Evolutionary conservation across 2,329 filamentous ascomycete species (phyloP), one percentile per base, ranked within the genome.

Genomic region (Colletotrichum horii): DNA sequence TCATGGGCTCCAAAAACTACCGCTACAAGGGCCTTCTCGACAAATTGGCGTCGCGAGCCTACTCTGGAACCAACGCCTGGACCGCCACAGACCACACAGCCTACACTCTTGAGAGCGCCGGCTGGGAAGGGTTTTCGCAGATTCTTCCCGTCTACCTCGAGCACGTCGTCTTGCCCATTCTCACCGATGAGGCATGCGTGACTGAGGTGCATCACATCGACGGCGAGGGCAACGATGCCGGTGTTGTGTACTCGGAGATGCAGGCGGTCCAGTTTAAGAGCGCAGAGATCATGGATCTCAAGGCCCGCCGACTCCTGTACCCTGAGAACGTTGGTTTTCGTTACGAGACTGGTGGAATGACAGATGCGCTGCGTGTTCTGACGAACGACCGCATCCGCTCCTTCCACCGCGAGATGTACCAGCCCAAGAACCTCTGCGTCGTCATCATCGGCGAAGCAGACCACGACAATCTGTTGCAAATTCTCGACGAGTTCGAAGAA

Each of bases 231-330:
- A 94, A 98, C 78, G 97, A 99, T 89, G 97, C 97, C 56, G 97
- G 96, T 77, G 96, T 98, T 2, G 97, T 99, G 11, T 99, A 99
- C 85, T 98, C 96, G 0, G 97, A 99, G 85, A 99, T 99, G 97
- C 97, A 99, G 85, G 97, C 93, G 28, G 93, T 98, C 3, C 94
- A 98, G 82, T 98, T 98, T 82, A 93, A 92, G 68, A 93, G 94
- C 78, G 88, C 90, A 9, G 95, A 98, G 83, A 91, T 98, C 74
- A 98, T 98, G 91, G 95, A 98, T 78, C 88, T 98, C 73, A 91
- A 92, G 78, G 93, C 95, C 68, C 93, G 95, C 55, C 92, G 95
- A 4, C 87, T 97, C 60, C 88, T 98, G 43, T 99, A 98, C 80
- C 96, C 96, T 0, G 92, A 97, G 83, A 94, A 95, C 62, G 92